phyloP scores from a whole-genome alignment of 1,284 basidiomycete genomes.

The Apiotrichum gamsii region DNA sequence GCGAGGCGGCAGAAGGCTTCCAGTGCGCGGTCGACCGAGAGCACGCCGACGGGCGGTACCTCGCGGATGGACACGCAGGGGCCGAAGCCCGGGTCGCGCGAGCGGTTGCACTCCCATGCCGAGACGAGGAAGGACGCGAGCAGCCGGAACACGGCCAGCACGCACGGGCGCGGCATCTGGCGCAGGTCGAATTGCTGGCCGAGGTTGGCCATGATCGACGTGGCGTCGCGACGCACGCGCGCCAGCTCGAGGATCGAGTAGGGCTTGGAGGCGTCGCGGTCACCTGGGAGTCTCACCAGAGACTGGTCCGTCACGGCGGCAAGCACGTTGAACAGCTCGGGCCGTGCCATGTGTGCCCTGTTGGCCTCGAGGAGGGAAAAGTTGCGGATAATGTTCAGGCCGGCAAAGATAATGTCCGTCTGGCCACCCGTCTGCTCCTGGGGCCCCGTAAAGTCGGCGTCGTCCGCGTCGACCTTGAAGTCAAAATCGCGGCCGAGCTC shows the following conservation, averaged over 20 bases:
- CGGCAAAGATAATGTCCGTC: conserved; percentile 60
- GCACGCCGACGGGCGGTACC: conserved; percentile 21
- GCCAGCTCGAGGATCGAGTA: conserved; percentile 67
- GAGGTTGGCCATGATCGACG: conserved; percentile 67
- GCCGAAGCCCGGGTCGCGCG: conserved; percentile 50
- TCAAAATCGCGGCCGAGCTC: conserved; percentile 81
- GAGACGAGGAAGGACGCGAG: conserved; percentile 62
- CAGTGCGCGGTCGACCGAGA: conserved; percentile 54
- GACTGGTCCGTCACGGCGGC: conserved; percentile 57
- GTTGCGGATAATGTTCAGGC: conserved; percentile 80
- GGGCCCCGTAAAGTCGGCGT: conserved; percentile 39
- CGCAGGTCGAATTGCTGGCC: conserved; percentile 53
- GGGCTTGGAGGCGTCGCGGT: conserved; percentile 34
- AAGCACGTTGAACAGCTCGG: conserved; percentile 60
- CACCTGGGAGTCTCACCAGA: conserved; percentile 48
- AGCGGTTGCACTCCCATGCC: conserved; percentile 54
- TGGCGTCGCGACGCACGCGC: conserved; percentile 67
- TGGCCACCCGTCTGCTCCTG: conserved; percentile 22
- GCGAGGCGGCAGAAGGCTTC: conserved; percentile 74
- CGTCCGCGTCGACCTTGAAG: conserved; percentile 56
- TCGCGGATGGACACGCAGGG: conserved; percentile 23
- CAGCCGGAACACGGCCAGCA: conserved; percentile 59
- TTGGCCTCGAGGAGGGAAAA: conserved; percentile 72
- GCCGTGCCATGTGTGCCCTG: conserved; percentile 58
- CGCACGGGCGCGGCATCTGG: conserved; percentile 46